Evolutionary conservation across 768 basidiomycete genomes (phyloP), one percentile per base, ranked within the genome.

Genomic region (Tephrocybe sp.): DNA sequence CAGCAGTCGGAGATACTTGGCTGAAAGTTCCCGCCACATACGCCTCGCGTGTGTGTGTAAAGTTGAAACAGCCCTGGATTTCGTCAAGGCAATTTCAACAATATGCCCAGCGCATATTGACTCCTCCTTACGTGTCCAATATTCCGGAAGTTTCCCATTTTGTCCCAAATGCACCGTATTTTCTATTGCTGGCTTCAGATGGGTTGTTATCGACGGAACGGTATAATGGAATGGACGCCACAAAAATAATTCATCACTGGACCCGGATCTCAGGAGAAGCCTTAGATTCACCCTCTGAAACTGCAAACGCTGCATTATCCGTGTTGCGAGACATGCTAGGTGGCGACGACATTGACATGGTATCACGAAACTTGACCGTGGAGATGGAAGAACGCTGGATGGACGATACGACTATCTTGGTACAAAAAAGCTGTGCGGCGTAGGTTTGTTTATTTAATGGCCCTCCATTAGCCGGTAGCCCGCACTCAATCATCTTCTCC

Each of bases 101-200:
- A 64, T 60, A 71, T 65, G 40, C 73, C 58, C 24, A 63, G 65
- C 43, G 65, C 54, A 49, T 69, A 58, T 44, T 66, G 38, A 72
- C 76, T 0, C 77, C 78, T 25, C 76, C 76, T 3, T 78, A 78
- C 45, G 71, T 79, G 15, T 74, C 74, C 5, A 64, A 72, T 40
- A 60, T 63, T 47, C 70, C 76, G 17, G 78, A 78, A 54, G 70
- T 67, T 10, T 61, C 65, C 58, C 42, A 76, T 68, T 51, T 63
- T 55, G 30, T 70, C 65, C 51, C 66, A 51, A 36, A 54, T 36
- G 42, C 53, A 39, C 53, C 70, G 15, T 69, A 65, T 49, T 74
- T 73, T 56, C 65, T 79, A 30, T 60, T 78, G 24, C 57, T 79
- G 50, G 68, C 66, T 37, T 75, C 75, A 7, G 78, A 78, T 50